Base-by-base conservation (phyloP, 208 protist species). In the Lotmaria passim region DNA sequence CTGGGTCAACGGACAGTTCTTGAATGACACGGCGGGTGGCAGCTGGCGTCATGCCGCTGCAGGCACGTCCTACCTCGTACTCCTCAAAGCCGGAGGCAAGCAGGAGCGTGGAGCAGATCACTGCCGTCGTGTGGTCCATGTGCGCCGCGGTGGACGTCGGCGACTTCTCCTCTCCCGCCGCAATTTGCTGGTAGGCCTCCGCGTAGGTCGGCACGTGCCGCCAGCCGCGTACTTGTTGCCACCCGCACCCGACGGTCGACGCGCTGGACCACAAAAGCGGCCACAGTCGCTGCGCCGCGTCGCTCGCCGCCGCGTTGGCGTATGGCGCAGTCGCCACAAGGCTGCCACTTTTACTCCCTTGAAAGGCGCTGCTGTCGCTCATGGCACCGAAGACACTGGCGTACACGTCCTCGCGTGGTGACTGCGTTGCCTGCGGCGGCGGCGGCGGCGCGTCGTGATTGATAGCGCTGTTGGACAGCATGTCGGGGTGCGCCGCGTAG, bases 51-150 rank as follows among this genome's bases (percentile, higher is more conserved):
- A 91, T 82, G 58, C 60, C 44, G 41, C 43, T 26, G 14, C 56
- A 63, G 0, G 59, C 44, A 15, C 41, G 39, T 26, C 93, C 85
- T 30, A 89, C 33, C 47, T 86, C 82, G 33, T 91, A 78, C 78
- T 92, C 85, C 74, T 94, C 88, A 71, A 86, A 96, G 28, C 81
- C 86, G 4, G 78, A 87, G 17, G 87, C 88, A 14, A 96, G 51
- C 24, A 96, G 47, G 39, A 94, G 41, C 30, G 86, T 93, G 23
- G 90, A 79, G 53, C 75, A 81, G 24, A 92, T 77, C 14, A 71
- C 41, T 39, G 62, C 55, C 24, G n/a, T n/a, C n/a, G 75, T 28
- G 5, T 46, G 38, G 30, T n/a, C 31, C 2, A 31, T 21, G 10
- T 48, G 28, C 61, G 41, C 38, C 26, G 23, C 26, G 15, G 4